A percentile compares a stretch with the other conserved stretches of the same genome.
Evolutionary conservation across 805 yeast species (phyloP).

Genomic region (Kurtzmaniella cleridarum): DNA sequence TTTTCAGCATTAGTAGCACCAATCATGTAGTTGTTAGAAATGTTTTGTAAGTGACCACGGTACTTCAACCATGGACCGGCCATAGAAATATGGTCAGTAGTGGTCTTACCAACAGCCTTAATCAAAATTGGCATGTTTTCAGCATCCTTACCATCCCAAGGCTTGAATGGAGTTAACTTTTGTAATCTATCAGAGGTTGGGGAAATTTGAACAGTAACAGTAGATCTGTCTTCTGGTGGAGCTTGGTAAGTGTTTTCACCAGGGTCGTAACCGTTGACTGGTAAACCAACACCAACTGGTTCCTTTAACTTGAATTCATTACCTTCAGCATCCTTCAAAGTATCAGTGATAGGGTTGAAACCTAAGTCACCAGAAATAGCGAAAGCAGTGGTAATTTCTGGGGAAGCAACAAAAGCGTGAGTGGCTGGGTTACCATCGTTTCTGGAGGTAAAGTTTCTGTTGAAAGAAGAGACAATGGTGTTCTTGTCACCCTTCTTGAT

Average conservation of each 20-base stretch:
- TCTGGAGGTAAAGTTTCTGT: slow-evolving; percentile 97
- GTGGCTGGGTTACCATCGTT: slow-evolving; percentile 98
- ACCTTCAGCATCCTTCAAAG: slow-evolving; percentile 83
- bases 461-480: slow-evolving; percentile 95
- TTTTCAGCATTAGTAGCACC: slow-evolving; percentile 98
- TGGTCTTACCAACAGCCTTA: slow-evolving; percentile 95
- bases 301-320: slow-evolving; percentile 83
- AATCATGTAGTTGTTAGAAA: slow-evolving; percentile 98
- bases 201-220: slow-evolving; percentile 68
- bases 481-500: slow-evolving; percentile 91
- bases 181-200: slow-evolving; percentile 97
- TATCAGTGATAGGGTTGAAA: slow-evolving; percentile 92
- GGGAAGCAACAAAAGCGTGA: slow-evolving; percentile 95
- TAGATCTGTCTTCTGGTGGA: slow-evolving; percentile 82
- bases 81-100: slow-evolving; percentile 99
- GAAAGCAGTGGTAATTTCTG: slow-evolving; percentile 92
- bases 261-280: slow-evolving; percentile 81
- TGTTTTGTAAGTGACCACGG: slow-evolving; percentile 99
- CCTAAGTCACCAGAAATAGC: slow-evolving; percentile 95
- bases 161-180: slow-evolving; percentile 84
- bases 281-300: slow-evolving; percentile 89
- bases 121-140: slow-evolving; percentile 84
- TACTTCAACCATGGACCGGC: slow-evolving; percentile 99
- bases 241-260: slow-evolving; percentile 97
- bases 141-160: slow-evolving; percentile 97